Base-by-base conservation (phyloP, 2,329 filamentous ascomycete genomes). In the Xylaria sp. region DNA sequence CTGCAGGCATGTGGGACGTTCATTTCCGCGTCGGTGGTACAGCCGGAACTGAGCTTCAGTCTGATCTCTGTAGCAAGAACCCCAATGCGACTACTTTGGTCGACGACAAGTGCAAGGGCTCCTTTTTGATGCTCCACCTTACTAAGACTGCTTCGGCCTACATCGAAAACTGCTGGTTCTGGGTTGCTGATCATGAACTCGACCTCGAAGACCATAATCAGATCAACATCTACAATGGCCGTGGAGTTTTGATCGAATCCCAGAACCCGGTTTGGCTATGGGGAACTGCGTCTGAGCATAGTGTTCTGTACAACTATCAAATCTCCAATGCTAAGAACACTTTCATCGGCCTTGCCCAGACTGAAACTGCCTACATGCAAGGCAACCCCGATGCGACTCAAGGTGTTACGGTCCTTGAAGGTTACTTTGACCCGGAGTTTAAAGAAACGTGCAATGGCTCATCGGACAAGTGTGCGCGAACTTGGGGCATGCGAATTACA, bases 21-120 rank as follows among this genome's bases (percentile, higher is more conserved):
- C 96, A 99, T 84, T 91, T 96, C 82, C 93, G 96, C 77, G 88
- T 99, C 74, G 95, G 94, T 75, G 96, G 96, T 51, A 90, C 91
- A 63, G 90, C 92, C 4, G 95, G 95, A 68, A 97, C 94, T 33
- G 82, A 92, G 72, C 87, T 98, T 17, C 93, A 97, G 81, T 91
- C 90, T 20, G 86, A 93, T 79, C 90, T 85, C 64, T 97, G 94
- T 83, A 81, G 87, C 79, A 97, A 97, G 86, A 92, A 90, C 71
- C 92, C 92, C 49, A 84, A 86, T 59, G 81, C 84, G 15, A 86
- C 85, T 6, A 89, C 91, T 59, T 79, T 81, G 3, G 86, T 90
- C 72, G 89, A 92, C 71, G 77, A 86, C 2, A 83, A 88, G 42
- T 97, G 94, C 81, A 85, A 91, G 44, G 94, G 90, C 40, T 88